Percentiles rank a stretch among this genome's conserved stretches.
Evolutionary conservation across 768 basidiomycete genomes (phyloP).

Genomic region (Xerocomellus intermedius): DNA sequence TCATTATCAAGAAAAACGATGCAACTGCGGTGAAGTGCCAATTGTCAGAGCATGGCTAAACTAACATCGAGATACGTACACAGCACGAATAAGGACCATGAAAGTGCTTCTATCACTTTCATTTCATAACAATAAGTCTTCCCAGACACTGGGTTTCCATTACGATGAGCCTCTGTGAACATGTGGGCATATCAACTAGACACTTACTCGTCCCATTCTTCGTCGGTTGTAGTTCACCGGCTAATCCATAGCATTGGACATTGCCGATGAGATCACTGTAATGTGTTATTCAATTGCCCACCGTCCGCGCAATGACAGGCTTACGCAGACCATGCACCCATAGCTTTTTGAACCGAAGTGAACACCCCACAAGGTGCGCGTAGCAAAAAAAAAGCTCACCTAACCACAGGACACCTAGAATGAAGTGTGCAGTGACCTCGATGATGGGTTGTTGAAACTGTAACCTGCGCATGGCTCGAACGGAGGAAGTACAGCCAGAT

Average conservation of each 20-base stretch:
- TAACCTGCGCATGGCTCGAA: constrained; percentile 40
- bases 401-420: constrained; percentile 67
- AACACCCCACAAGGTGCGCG: background rate
- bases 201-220: constrained; percentile 55
- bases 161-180: constrained; percentile 5
- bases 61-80: constrained; percentile 33
- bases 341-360: constrained; percentile 42
- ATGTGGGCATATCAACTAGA: background rate
- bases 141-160: constrained; percentile 46
- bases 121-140: constrained; percentile 71
- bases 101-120: constrained; percentile 76
- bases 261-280: constrained; percentile 67
- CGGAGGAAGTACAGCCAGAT: background rate
- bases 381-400: constrained; percentile 40
- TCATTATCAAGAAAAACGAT: constrained; percentile 53
- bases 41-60: constrained; percentile 1
- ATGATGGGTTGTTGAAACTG: constrained; percentile 69
- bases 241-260: constrained; percentile 55
- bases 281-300: constrained; percentile 4
- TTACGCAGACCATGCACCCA: constrained; percentile 76
- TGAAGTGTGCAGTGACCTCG: constrained; percentile 54
- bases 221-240: constrained; percentile 44
- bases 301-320: constrained; percentile 16
- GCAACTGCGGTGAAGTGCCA: constrained; percentile 30
- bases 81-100: constrained; percentile 67